phyloP scores from a whole-genome alignment of 768 basidiomycete species.

The Crassisporium funariophilum region DNA sequence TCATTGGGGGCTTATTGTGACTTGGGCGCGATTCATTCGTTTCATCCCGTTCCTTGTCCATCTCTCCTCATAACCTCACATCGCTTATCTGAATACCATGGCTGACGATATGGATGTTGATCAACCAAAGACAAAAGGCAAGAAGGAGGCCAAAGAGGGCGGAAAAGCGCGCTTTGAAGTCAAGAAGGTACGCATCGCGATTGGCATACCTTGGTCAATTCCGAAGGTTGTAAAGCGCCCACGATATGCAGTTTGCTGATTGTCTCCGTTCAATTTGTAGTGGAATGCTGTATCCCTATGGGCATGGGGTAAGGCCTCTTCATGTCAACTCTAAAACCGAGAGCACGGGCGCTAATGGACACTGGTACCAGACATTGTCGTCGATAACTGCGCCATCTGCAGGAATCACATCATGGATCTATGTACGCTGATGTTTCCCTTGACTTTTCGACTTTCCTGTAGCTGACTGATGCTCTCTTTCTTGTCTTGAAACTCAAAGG shows the following conservation, averaged over 20 bases:
- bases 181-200: constrained; percentile 78
- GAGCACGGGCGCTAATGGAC: constrained; percentile 13
- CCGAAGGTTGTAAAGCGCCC: too few relatives aligned
- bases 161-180: constrained; percentile 93
- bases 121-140: constrained; percentile 44
- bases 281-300: constrained; percentile 99
- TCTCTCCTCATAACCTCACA: background rate
- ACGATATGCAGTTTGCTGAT: background rate
- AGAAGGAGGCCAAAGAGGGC: constrained; percentile 56
- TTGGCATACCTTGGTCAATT: too few relatives aligned
- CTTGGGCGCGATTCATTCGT: background rate
- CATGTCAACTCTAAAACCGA: constrained; percentile 2
- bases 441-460: background rate
- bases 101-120: constrained; percentile 67
- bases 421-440: constrained; percentile 55
- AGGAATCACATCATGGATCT: constrained; percentile 99
- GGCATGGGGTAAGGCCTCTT: constrained; percentile 81
- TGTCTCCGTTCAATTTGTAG: constrained; percentile 40
- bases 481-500: constrained; percentile 49
- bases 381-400: constrained; percentile 99
- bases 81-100: constrained; percentile 28
- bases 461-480: background rate
- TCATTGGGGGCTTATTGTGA: constrained; percentile 2
- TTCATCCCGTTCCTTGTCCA: background rate
- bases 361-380: constrained; percentile 79